Evolutionary conservation across 768 basidiomycete species (phyloP).

Genomic region (Lactarius akahatsu): DNA sequence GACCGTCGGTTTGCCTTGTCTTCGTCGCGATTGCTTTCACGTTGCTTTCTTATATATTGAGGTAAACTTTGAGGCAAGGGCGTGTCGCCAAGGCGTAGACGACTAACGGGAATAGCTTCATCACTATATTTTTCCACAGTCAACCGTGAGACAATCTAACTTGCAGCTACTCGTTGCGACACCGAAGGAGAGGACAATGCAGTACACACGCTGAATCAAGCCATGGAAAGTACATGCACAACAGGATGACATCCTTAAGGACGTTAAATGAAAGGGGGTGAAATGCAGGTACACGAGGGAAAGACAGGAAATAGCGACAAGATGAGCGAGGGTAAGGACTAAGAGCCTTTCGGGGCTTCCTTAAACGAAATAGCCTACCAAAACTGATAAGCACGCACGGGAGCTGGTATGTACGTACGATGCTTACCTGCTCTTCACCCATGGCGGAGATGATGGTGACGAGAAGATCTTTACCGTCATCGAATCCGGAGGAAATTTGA

Average conservation of each 20-base stretch:
- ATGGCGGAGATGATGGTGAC: slow-evolving; percentile 88
- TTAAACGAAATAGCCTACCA: slow-evolving; percentile 78
- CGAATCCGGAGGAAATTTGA: slow-evolving; percentile 67
- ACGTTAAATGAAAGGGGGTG: slow-evolving; percentile 27
- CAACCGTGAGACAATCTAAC: slow-evolving; percentile 25
- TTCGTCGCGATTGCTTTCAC: slow-evolving; percentile 21
- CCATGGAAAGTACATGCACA: slow-evolving; percentile 31
- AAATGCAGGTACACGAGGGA: slow-evolving; percentile 26
- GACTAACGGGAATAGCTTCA: slow-evolving; percentile 8
- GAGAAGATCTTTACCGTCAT: slow-evolving; percentile 82
- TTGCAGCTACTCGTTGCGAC: slow-evolving; percentile 20
- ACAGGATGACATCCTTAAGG: slow-evolving; percentile 28
- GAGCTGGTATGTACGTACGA: slow-evolving; percentile 15
- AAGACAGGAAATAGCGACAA: slow-evolving; percentile 20
- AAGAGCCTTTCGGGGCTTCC: slow-evolving; percentile 74
- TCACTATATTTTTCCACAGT: slow-evolving; percentile 27
- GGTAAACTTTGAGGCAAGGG: background rate
- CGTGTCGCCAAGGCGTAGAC: background rate
- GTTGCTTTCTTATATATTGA: slow-evolving; percentile 14
- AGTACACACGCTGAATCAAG: slow-evolving; percentile 31
- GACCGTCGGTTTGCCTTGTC: slow-evolving; percentile 12
- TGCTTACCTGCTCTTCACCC: slow-evolving; percentile 79
- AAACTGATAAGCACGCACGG: slow-evolving; percentile 10
- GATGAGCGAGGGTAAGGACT: slow-evolving; percentile 19
- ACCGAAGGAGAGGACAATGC: slow-evolving; percentile 28